Evolutionary conservation across 2,329 filamentous ascomycete species (phyloP).

Genomic region (Aulographum hederae): DNA sequence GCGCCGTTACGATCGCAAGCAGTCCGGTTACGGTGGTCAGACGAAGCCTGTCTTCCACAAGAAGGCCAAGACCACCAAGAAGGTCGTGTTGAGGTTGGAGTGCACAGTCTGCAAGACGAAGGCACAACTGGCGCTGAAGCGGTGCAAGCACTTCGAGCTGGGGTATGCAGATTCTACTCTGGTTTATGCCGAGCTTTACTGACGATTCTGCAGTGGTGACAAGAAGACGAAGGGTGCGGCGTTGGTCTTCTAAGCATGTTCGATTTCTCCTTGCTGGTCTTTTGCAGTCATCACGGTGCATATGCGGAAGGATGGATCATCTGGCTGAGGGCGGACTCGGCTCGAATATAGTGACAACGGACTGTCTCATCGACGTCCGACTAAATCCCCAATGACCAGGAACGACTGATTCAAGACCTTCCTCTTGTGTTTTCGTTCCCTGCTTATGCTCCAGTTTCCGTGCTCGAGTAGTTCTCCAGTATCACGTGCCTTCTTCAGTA

Average conservation of each 20-base stretch:
- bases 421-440: too few species aligned
- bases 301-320: too few species aligned
- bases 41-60: constrained; percentile 99
- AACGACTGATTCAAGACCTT: too few species aligned
- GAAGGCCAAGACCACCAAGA: constrained; percentile 99
- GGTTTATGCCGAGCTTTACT: constrained; percentile 22
- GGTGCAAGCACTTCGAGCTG: constrained; percentile 99
- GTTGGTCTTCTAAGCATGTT: constrained; percentile 74
- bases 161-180: constrained; percentile 45
- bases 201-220: constrained; percentile 58
- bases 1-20: constrained; percentile 98
- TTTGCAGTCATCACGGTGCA: too few species aligned
- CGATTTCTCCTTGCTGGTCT: too few species aligned
- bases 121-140: constrained; percentile 94
- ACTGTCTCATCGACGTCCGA: too few species aligned
- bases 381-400: too few species aligned
- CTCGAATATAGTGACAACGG: too few species aligned
- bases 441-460: too few species aligned
- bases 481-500: too few species aligned
- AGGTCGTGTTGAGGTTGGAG: constrained; percentile 96
- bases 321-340: too few species aligned
- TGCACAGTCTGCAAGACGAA: constrained; percentile 97
- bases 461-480: too few species aligned
- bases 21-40: constrained; percentile 99
- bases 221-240: constrained; percentile 99